Base-by-base conservation (phyloP, 306 rosid species). In the Sesbania bispinosa region DNA sequence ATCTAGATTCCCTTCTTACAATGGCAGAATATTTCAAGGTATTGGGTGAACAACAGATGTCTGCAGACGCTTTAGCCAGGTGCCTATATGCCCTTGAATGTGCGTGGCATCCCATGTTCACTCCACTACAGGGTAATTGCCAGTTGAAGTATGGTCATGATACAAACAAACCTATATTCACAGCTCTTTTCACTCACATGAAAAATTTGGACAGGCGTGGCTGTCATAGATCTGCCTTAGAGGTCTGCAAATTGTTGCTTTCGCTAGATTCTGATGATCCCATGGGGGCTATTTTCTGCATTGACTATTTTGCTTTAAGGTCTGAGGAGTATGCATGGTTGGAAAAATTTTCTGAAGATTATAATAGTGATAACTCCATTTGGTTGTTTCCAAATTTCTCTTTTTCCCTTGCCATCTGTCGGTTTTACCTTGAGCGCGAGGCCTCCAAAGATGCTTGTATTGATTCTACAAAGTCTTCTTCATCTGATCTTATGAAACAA, bases 371-470 rank as follows among this genome's bases (percentile, higher is more conserved):
- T 74, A 86, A 78, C 81, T 91, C 97, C 46, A 75, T 91, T 16
- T 94, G 97, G 97, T 71, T 94, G 85, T 81, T 86, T 81, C 97
- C 99, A 47, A 94, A 94, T 79, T 86, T 94, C 82, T 91, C 99
- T 20, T 89, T 62, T 77, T 94, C 99, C 62, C 99, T 94, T 77
- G 90, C 97, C 57, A 50, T 88, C 29, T 83, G 95, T 79, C 93
- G 96, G 48, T 88, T 83, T 81, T 83, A 89, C 83, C 88, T 89
- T 41, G 99, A 91, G 88, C 51, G 54, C 39, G 84, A 79, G 21
- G 91, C 78, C 46, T 78, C 82, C n/a, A 76, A 82, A 48, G 80
- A 68, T 76, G 50, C 66, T 68, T 35, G 41, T 62, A 11, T 7
- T 4, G 80, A 82, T 81, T 58, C 65, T 77, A 39, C 80, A 35